Conservation (phyloP, 139 green algal species). For the Trebouxia sp. region DNA sequence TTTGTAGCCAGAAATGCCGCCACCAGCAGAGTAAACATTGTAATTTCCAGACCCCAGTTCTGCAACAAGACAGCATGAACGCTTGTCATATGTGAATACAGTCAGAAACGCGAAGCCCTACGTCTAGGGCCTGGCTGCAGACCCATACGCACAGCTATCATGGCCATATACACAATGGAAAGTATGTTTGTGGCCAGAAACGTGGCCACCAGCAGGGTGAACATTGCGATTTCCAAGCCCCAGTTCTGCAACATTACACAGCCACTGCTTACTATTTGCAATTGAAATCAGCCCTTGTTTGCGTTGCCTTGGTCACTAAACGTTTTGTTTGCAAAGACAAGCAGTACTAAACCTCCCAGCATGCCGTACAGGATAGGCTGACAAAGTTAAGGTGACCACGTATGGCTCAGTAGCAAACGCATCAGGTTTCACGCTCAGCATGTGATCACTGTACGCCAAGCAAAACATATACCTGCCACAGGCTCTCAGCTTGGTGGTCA, state of each 20-base stretch:
- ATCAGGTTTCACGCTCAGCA: no score
- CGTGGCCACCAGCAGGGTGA: slow-evolving; percentile 59
- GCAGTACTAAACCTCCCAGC: no score
- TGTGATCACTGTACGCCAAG: no score
- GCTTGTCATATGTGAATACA: not conserved
- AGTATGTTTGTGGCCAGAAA: slow-evolving; percentile 50
- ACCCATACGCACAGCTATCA: slow-evolving; percentile 53
- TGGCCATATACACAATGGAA: slow-evolving; percentile 49
- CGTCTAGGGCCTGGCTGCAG: not conserved
- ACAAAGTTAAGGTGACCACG: no score
- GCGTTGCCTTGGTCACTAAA: no score
- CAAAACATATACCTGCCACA: no score
- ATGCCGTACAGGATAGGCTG: no score
- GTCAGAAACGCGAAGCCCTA: slow-evolving; percentile 33
- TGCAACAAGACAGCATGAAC: slow-evolving; percentile 10
- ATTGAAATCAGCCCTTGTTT: no score
- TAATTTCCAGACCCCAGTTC: slow-evolving; percentile 55
- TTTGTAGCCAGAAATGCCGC: slow-evolving; percentile 56
- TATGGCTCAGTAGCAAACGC: no score
- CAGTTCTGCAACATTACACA: slow-evolving; percentile 37
- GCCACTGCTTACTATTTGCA: no score
- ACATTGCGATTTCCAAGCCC: slow-evolving; percentile 53
- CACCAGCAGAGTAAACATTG: slow-evolving; percentile 55
- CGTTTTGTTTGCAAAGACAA: no score
- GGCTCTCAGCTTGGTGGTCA: no score